These are phyloP conservation scores for Dipteronia dyeriana DNA, from an alignment of 345 rosid genomes.

Conservation along the genomic window DNA sequence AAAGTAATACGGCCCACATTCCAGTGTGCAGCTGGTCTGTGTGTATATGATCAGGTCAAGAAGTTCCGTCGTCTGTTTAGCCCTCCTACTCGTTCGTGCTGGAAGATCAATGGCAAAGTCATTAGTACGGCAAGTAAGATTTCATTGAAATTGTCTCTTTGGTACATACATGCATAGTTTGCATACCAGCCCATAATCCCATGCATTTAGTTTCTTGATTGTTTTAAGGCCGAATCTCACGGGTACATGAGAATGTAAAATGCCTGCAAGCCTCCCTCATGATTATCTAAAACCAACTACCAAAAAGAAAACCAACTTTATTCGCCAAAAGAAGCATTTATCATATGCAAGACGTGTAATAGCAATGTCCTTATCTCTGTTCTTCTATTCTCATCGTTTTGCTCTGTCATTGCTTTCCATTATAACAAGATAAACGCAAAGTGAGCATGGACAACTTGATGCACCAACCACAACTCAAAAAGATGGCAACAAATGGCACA, in stretches of 20 bases:
- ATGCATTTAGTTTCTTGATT: background rate
- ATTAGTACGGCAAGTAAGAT: constrained; percentile 45
- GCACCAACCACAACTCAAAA: constrained; percentile 73
- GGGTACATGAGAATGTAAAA: background rate
- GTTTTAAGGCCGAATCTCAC: background rate
- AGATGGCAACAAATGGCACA: constrained; percentile 45
- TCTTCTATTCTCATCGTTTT: constrained; percentile 11
- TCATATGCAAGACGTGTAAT: background rate
- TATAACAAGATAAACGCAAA: constrained; percentile 72
- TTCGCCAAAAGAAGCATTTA: background rate
- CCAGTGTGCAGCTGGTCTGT: constrained; percentile 79
- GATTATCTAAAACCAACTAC: background rate
- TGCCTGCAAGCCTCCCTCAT: background rate
- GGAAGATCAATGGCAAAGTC: constrained; percentile 52
- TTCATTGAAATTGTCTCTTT: constrained; percentile 13
- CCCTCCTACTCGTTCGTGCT: constrained; percentile 48
- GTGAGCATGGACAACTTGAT: constrained; percentile 60
- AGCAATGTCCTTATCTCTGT: background rate
- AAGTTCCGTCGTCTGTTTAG: constrained; percentile 47
- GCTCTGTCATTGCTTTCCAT: background rate
- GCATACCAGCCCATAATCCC: background rate
- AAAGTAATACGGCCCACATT: constrained; percentile 24
- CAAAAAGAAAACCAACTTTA: background rate
- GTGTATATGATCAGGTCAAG: constrained; percentile 69
- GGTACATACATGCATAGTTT: background rate